phyloP scores from a whole-genome alignment of 108 stramenopile species.

The Bacterosira constricta region DNA sequence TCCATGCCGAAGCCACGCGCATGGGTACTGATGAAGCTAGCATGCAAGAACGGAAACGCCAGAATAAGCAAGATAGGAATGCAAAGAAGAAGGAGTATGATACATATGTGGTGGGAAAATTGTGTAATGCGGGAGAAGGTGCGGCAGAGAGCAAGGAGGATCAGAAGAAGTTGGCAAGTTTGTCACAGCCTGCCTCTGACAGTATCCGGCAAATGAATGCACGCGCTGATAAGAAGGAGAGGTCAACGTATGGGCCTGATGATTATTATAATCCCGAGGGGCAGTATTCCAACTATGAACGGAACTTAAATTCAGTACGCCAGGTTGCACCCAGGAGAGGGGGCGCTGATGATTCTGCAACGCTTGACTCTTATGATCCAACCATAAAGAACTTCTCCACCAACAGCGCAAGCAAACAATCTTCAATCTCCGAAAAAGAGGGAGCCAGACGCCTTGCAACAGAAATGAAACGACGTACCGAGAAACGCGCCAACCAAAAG shows the following conservation, averaged over 20 bases:
- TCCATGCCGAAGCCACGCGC: slow-evolving; percentile 75
- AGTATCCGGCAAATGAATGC: slow-evolving; percentile 46
- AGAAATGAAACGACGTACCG: slow-evolving; percentile 83
- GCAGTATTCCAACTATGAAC: slow-evolving; percentile 80
- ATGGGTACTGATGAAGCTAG: slow-evolving; percentile 72
- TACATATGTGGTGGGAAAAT: slow-evolving; percentile 41
- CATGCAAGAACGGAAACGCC: slow-evolving; percentile 59
- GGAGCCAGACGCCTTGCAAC: slow-evolving; percentile 78
- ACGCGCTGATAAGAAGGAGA: slow-evolving; percentile 43
- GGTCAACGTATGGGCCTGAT: slow-evolving; percentile 42
- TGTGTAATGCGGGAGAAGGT: slow-evolving; percentile 12
- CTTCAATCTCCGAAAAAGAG: slow-evolving; percentile 55
- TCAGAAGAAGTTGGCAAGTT: slow-evolving; percentile 42
- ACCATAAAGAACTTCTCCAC: slow-evolving; percentile 20
- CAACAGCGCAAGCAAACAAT: slow-evolving; percentile 1
- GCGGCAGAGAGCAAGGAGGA: slow-evolving; percentile 22
- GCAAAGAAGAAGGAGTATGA: slow-evolving; percentile 58
- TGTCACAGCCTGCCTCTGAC: slow-evolving; percentile 43
- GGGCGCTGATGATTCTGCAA: slow-evolving; percentile 11
- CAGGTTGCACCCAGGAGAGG: slow-evolving; percentile 16
- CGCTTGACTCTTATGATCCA: slow-evolving; percentile 66
- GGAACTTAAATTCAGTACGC: slow-evolving; percentile 64
- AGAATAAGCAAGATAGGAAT: slow-evolving; percentile 56
- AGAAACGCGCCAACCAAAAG: slow-evolving; percentile 67
- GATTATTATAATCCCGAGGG: slow-evolving; percentile 88